Percentiles rank a stretch among this genome's conserved stretches.
Evolutionary conservation across 179 eudicot genomes (phyloP).

Genomic region (Silene vulgaris): DNA sequence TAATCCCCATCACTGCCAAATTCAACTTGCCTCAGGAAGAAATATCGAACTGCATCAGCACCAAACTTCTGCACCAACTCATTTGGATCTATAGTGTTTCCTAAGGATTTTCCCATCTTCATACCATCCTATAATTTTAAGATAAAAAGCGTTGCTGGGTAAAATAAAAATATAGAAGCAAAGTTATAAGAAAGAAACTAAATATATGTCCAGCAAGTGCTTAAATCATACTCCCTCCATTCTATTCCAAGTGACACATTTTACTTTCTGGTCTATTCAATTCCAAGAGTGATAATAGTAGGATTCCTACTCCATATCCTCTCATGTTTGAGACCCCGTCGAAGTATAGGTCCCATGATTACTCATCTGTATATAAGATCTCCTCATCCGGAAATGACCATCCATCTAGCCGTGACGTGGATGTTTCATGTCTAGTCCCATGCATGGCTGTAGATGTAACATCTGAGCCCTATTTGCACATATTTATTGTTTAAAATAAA

Average conservation of each 20-base stretch:
- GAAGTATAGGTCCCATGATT: no score
- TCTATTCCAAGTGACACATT: not conserved
- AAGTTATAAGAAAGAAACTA: slow-evolving; percentile 19
- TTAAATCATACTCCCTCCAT: slow-evolving; percentile 8
- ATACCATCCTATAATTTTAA: slow-evolving; percentile 87
- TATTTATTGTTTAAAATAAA: not conserved
- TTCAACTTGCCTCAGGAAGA: slow-evolving; percentile 93
- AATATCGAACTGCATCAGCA: slow-evolving; percentile 92
- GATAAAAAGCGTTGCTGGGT: slow-evolving; percentile 67
- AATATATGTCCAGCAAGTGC: slow-evolving; percentile 6
- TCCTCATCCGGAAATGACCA: no score
- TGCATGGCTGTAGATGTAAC: no score
- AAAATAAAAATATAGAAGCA: slow-evolving; percentile 50
- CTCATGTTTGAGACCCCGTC: no score
- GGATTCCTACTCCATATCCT: no score
- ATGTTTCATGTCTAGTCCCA: no score
- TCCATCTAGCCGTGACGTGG: no score
- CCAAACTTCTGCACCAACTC: slow-evolving; percentile 88
- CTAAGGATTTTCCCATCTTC: slow-evolving; percentile 99
- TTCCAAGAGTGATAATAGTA: not conserved
- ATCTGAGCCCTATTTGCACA: not conserved
- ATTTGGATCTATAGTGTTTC: slow-evolving; percentile 90
- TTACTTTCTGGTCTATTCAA: not conserved
- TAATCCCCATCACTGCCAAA: slow-evolving; percentile 96
- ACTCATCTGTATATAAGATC: no score